Evolutionary conservation across 352 stramenopile species (phyloP).

Genomic region (Phytophthora pistaciae): DNA sequence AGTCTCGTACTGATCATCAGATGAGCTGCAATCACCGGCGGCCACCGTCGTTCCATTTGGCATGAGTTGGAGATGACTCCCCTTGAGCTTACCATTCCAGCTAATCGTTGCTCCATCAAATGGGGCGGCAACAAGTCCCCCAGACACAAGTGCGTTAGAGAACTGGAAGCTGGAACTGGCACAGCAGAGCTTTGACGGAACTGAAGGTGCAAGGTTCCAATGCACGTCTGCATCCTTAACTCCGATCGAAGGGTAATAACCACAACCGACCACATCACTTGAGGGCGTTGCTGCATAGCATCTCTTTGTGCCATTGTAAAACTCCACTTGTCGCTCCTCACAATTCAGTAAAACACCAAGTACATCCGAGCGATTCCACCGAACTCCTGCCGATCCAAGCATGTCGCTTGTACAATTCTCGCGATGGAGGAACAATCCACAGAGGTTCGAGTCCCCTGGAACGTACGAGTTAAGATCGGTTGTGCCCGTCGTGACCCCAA

Average conservation of each 20-base stretch:
- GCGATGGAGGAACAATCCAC: slow-evolving; percentile 49
- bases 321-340: slow-evolving; percentile 70
- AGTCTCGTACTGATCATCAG: slow-evolving; percentile 61
- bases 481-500: slow-evolving; percentile 63
- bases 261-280: slow-evolving; percentile 25
- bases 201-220: slow-evolving; percentile 65
- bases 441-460: slow-evolving; percentile 25
- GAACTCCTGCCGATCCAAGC: slow-evolving; percentile 27
- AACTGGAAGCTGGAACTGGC: slow-evolving; percentile 62
- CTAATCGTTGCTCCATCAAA: slow-evolving; percentile 69
- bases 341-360: slow-evolving; percentile 75
- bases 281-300: slow-evolving; percentile 35
- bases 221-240: slow-evolving; percentile 65
- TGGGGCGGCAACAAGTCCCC: slow-evolving; percentile 65
- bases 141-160: slow-evolving; percentile 62
- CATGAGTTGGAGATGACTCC: slow-evolving; percentile 55
- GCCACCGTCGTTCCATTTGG: slow-evolving; percentile 61
- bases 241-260: slow-evolving; percentile 68
- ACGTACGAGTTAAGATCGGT: slow-evolving; percentile 69
- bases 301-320: slow-evolving; percentile 54
- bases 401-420: slow-evolving; percentile 33
- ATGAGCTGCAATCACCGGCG: slow-evolving; percentile 60
- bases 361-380: slow-evolving; percentile 43
- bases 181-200: slow-evolving; percentile 75
- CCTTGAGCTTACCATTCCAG: slow-evolving; percentile 71